Base-by-base conservation (phyloP, 73 alveolate species). In the Symbiodinium natans region DNA sequence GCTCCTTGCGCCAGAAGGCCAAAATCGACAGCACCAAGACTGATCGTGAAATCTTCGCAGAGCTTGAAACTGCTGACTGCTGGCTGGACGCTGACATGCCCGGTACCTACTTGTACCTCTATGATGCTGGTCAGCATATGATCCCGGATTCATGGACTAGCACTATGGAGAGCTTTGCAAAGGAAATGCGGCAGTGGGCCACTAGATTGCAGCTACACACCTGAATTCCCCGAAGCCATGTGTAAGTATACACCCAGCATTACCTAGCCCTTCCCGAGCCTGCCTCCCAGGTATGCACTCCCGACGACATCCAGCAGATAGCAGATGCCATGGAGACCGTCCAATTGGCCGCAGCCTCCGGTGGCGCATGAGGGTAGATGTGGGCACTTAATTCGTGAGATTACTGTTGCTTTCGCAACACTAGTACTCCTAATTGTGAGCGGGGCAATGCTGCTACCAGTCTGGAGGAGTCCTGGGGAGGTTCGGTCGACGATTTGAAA, bases 21-120 rank as follows among this genome's bases (percentile, higher is more conserved):
- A 6, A 29, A 0, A 31, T 46, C 38, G 83, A 86, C 27, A 2
- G 19, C 36, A 1, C 21, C 4, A 15, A 27, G 0, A 52, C 93
- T 2, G 93, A 86, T n/a, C 34, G 17, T 3, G 83, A 86, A 56
- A n/a, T 86, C 15, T 86, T 86, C 40, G 59, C 9, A 2, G 27
- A 8, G 23, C 10, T 86, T 34, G 25, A 29, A 0, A 31, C 63
- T 11, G 83, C 27, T 3, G 93, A 86, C 63, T 15, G 41, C 40
- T 86, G 93, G 93, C 39, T n/a, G 39, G 93, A 86, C 15, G 93
- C 93, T 0, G 56, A 52, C 23, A 1, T 86, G 6, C 93, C 93
- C 0, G 54, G n/a, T 17, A 10, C 39, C 83, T 86, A 25, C 27
- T 25, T 68, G 82, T 86, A 86, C 82, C 39, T 86, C 73, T 8